Base-by-base conservation (phyloP, 306 rosid species). In the Erythrophleum fordii region DNA sequence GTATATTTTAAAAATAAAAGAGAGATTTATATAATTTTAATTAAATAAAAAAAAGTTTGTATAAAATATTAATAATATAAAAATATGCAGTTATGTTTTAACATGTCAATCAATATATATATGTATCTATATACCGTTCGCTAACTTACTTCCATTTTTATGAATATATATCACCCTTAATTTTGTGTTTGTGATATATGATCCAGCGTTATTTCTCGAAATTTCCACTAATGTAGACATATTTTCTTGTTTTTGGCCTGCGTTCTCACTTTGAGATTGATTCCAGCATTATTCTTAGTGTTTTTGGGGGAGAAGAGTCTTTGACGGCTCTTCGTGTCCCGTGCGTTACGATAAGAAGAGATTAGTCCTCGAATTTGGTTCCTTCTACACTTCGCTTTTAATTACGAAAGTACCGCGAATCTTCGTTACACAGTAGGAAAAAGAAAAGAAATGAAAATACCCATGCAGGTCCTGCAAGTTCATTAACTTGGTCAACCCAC, bases 271-370 rank as follows among this genome's bases (percentile, higher is more conserved):
- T 13, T 0, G 39, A 25, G 18, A 26, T 45, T 26, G 56, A 69
- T 66, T 37, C 39, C 25, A 9, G 49, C 71, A 2, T 25, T 3
- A n/a, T 34, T 34, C 45, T 34, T 17, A 52, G 31, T 44, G 22
- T 58, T 44, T 39, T 17, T 18, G 17, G 1, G 85, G 55, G 8
- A 2, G 35, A 72, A 11, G 68, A 51, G 20, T 66, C 72, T 16
- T 44, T 0, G 86, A 58, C 89, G 84, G 86, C 82, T 48, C 62
- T 75, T 42, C 79, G 1, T 69, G 70, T 62, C 14, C n/a, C 81
- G 69, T 77, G 78, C 45, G 5, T 12, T 4, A n/a, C 8, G 44
- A 67, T 16, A 7, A 49, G 5, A 31, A 37, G 34, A 37, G 42
- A n/a, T n/a, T n/a, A n/a, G n/a, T n/a, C n/a, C n/a, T n/a, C n/a